Conservation (phyloP, 352 stramenopile genomes). For the Phytophthora pseudosyringae region DNA sequence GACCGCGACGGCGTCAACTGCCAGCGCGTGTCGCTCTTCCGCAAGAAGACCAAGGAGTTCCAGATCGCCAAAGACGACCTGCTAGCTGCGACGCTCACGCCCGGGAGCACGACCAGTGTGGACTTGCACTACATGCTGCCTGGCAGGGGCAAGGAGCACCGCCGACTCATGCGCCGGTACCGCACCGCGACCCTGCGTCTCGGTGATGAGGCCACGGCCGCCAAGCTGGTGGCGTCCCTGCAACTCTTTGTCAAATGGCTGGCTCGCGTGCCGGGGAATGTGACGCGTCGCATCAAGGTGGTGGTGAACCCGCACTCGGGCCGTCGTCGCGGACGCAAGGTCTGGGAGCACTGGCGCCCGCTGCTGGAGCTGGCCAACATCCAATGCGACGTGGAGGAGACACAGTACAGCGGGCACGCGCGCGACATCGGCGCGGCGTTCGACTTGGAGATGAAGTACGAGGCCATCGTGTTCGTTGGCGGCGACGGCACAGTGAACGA, state of each 20-base stretch:
- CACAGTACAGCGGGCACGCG: slow-evolving; percentile 72
- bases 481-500: slow-evolving; percentile 85
- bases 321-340: slow-evolving; percentile 60
- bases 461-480: slow-evolving; percentile 80
- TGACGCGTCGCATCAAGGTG: slow-evolving; percentile 70
- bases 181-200: slow-evolving; percentile 51
- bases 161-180: slow-evolving; percentile 63
- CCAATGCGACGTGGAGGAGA: slow-evolving; percentile 80
- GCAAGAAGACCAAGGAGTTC: slow-evolving; percentile 64
- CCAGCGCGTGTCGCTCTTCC: slow-evolving; percentile 62
- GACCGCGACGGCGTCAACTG: slow-evolving; percentile 64
- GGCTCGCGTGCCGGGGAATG: slow-evolving; percentile 62
- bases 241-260: slow-evolving; percentile 74
- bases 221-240: slow-evolving; percentile 47
- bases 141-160: slow-evolving; percentile 58
- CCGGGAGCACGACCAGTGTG: slow-evolving; percentile 38
- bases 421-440: slow-evolving; percentile 72
- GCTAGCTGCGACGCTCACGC: slow-evolving; percentile 43
- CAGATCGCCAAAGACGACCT: slow-evolving; percentile 65
- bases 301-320: slow-evolving; percentile 83
- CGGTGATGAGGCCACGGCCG: slow-evolving; percentile 27
- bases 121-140: slow-evolving; percentile 73
- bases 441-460: slow-evolving; percentile 66
- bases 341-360: slow-evolving; percentile 65
- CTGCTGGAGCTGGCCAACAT: slow-evolving; percentile 72